Percentiles rank a stretch among this genome's conserved stretches.
These are phyloP conservation scores for Hymenoscyphus occultus DNA, from an alignment of 2,329 filamentous ascomycete genomes.

Conservation along the genomic window DNA sequence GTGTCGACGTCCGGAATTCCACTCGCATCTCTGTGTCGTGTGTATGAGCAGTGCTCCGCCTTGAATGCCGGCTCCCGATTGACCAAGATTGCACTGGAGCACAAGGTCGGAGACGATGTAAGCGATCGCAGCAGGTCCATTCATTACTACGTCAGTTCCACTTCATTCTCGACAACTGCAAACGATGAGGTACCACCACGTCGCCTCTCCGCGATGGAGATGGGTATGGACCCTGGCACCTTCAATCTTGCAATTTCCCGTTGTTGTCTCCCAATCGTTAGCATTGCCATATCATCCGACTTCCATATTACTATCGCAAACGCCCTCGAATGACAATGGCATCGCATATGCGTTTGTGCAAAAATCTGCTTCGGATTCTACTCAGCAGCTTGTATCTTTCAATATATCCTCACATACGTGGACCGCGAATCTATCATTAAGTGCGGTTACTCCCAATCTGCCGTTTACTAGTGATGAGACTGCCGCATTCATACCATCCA, in stretches of 20 bases:
- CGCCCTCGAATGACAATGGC: slow-evolving; percentile 46
- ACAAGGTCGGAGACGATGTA: slow-evolving; percentile 23
- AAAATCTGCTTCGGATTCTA: slow-evolving; percentile 36
- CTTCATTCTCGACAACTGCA: slow-evolving; percentile 20
- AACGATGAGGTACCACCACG: slow-evolving; percentile 27
- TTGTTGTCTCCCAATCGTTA: slow-evolving; percentile 36
- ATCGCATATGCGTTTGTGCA: slow-evolving; percentile 66
- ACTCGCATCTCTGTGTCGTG: slow-evolving; percentile 12
- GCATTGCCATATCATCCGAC: slow-evolving; percentile 75
- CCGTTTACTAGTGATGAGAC: slow-evolving; percentile 59
- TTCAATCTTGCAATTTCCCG: slow-evolving; percentile 8
- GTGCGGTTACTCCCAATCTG: slow-evolving; percentile 52
- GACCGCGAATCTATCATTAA: slow-evolving; percentile 44
- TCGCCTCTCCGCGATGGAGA: slow-evolving; percentile 6
- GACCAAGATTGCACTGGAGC: slow-evolving; percentile 9
- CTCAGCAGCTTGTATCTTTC: slow-evolving; percentile 56
- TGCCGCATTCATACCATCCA: slow-evolving; percentile 63
- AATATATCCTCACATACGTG: slow-evolving; percentile 60
- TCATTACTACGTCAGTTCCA: slow-evolving; percentile 19
- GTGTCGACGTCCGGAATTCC: neutral
- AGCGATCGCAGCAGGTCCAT: slow-evolving; percentile 14
- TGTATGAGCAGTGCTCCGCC: slow-evolving; percentile 24
- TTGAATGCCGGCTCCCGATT: slow-evolving; percentile 2
- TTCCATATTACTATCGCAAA: slow-evolving; percentile 58
- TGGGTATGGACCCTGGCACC: slow-evolving; percentile 22